Base-by-base conservation (phyloP, 805 yeast genomes). In the Saturnispora dispora region DNA sequence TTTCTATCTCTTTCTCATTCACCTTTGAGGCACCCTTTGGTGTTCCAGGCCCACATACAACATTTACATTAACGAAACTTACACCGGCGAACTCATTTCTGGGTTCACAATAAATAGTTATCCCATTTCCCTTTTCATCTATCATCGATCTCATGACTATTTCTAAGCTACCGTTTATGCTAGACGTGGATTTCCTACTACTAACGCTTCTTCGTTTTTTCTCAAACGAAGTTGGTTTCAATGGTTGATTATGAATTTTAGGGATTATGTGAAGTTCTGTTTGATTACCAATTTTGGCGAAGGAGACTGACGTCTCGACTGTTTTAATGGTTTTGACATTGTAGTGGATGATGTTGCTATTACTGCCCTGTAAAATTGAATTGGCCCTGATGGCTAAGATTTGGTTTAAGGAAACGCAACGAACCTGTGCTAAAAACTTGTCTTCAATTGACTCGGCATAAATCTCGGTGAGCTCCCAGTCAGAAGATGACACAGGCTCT, bases 391-490 rank as follows among this genome's bases (percentile, higher is more conserved):
- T 83, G 5, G 85, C 76, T 47, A 90, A 67, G 1, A 71, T 66
- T 55, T 83, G 89, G 45, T 73, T 71, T 18, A 74, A 47, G 0
- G 81, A 71, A 1, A 89, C 85, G 47, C 90, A 84, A 53, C 97
- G 72, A 1, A 95, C 81, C 63, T 91, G 97, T 51, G 82, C 79
- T 35, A 91, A 69, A 58, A 90, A 74, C 55, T 78, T 78, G 45
- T 81, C 78, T 62, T 91, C 97, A 25, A 91, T 75, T 41, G 74
- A 77, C 28, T 76, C 80, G 2, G 96, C 91, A 64, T 91, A 86
- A 2, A 85, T 66, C 61, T 90, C 96, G 2, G 89, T 85, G 27
- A 87, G 70, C 57, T 90, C 97, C 97, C 97, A 91, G 62, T 91
- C 99, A 5, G 83, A 75, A 2, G 82, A 65, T 0, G 87, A 74